Conservation (phyloP, 176 grass and related monocot genomes). For the Pontederia paniculata region DNA sequence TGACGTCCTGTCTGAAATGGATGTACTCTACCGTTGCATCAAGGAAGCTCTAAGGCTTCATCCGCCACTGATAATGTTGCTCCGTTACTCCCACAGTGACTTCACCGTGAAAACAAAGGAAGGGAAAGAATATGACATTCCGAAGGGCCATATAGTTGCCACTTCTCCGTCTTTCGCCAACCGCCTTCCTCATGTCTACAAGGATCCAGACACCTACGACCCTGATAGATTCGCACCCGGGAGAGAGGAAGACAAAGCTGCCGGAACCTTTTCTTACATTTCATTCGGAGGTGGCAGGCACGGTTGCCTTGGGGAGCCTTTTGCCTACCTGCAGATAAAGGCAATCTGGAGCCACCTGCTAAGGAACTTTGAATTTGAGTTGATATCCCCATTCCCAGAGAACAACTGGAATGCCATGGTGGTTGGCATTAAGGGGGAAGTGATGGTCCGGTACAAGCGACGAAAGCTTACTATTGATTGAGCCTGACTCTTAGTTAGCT, state of each 20-base stretch:
- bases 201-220: slow-evolving; percentile 69
- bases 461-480: slow-evolving; percentile 38
- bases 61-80: slow-evolving; percentile 81
- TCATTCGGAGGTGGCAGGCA: slow-evolving; percentile 85
- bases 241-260: slow-evolving; percentile 88
- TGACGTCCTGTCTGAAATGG: slow-evolving; percentile 94
- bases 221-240: slow-evolving; percentile 59
- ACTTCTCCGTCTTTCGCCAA: slow-evolving; percentile 85
- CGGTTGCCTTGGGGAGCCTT: slow-evolving; percentile 83
- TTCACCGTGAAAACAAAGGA: slow-evolving; percentile 78
- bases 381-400: slow-evolving; percentile 81
- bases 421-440: slow-evolving; percentile 71
- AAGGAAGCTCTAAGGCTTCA: slow-evolving; percentile 93
- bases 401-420: slow-evolving; percentile 93
- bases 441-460: slow-evolving; percentile 84
- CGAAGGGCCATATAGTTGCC: slow-evolving; percentile 90
- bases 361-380: slow-evolving; percentile 92
- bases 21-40: slow-evolving; percentile 88
- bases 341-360: slow-evolving; percentile 79
- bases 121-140: slow-evolving; percentile 72
- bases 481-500: not conserved
- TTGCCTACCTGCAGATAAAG: slow-evolving; percentile 96
- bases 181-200: slow-evolving; percentile 73
- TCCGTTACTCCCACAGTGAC: slow-evolving; percentile 69
- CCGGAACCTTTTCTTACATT: slow-evolving; percentile 85